These are phyloP conservation scores for Fusarium sp. DNA, from an alignment of 2,329 filamentous ascomycete species.

Conservation along the genomic window DNA sequence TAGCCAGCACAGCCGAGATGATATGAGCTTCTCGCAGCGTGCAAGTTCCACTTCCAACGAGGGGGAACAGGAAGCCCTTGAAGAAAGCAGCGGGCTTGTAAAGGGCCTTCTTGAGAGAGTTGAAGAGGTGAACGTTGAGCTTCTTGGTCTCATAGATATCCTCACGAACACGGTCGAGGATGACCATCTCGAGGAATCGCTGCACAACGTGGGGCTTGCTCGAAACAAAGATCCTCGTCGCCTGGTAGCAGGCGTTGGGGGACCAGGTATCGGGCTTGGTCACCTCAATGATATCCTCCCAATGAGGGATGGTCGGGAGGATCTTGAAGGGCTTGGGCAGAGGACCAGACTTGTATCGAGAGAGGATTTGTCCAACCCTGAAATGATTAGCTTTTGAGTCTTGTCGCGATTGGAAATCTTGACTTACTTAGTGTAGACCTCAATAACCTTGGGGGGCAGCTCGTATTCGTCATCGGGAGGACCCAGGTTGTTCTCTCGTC, in stretches of 20 bases:
- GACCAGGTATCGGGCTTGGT: conserved; percentile 83
- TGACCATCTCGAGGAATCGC: conserved; percentile 85
- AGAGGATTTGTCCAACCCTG: conserved; percentile 87
- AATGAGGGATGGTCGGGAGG: conserved; percentile 88
- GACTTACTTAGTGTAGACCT: conserved; percentile 88
- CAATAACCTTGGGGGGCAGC: conserved; percentile 89
- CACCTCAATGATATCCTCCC: conserved; percentile 87
- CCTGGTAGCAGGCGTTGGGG: conserved; percentile 84
- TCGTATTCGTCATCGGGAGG: conserved; percentile 84
- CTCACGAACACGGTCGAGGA: conserved; percentile 91
- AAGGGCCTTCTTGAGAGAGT: conserved; percentile 87
- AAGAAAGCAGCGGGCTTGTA: conserved; percentile 98
- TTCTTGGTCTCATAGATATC: conserved; percentile 96
- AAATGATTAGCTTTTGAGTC: conserved; percentile 17
- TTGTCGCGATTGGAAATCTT: no score
- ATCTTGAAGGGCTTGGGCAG: conserved; percentile 98
- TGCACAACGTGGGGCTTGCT: conserved; percentile 83
- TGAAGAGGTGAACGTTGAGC: conserved; percentile 95
- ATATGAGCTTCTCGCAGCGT: conserved; percentile 94
- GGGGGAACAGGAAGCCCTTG: conserved; percentile 93
- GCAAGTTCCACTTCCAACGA: conserved; percentile 87
- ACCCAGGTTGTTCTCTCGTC: conserved; percentile 55
- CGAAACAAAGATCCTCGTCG: conserved; percentile 92
- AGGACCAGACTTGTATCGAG: conserved; percentile 95
- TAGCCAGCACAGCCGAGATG: conserved; percentile 84